phyloP scores from a whole-genome alignment of 2,329 filamentous ascomycete species.

The Stromatinia cepivora region DNA sequence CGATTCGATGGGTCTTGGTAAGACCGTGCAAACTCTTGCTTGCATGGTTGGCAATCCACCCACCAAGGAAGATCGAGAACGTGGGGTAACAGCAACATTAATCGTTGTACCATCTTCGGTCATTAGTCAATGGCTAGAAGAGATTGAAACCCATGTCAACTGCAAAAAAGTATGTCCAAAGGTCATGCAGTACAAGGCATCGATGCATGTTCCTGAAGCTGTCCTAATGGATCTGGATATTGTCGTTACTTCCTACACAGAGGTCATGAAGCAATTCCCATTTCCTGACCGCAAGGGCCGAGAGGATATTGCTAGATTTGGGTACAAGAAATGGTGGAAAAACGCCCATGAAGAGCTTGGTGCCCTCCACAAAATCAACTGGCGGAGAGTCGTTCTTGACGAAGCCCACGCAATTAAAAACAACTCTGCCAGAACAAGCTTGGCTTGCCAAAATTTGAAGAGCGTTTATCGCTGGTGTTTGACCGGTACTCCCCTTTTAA shows the following conservation, averaged over 20 bases:
- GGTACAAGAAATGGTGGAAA: constrained; percentile 41
- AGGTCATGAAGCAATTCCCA: constrained; percentile 65
- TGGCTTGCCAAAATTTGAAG: constrained; percentile 46
- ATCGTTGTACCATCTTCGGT: constrained; percentile 38
- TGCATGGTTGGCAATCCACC: constrained; percentile 45
- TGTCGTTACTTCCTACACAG: constrained; percentile 36
- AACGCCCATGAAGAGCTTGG: constrained; percentile 42
- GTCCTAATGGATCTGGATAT: constrained; percentile 35
- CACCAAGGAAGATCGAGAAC: constrained; percentile 41
- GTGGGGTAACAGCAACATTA: constrained; percentile 34
- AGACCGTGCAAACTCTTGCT: constrained; percentile 54
- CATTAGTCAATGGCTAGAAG: constrained; percentile 38
- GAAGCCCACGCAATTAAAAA: constrained; percentile 60
- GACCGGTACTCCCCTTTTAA: constrained; percentile 39
- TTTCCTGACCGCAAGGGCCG: constrained; percentile 91
- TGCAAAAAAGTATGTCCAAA: constrained; percentile 28
- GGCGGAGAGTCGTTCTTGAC: constrained; percentile 56
- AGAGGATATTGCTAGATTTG: constrained; percentile 65
- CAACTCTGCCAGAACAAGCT: constrained; percentile 42
- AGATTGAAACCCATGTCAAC: constrained; percentile 35
- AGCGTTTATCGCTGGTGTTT: constrained; percentile 40
- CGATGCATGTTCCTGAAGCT: constrained; percentile 1
- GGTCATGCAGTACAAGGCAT: constrained; percentile 34
- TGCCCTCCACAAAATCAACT: constrained; percentile 45
- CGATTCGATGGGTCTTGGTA: constrained; percentile 65